A percentile compares a stretch with the other conserved stretches of the same genome.
phyloP scores from a whole-genome alignment of 805 yeast genomes.

The Ogataea polymorpha region DNA sequence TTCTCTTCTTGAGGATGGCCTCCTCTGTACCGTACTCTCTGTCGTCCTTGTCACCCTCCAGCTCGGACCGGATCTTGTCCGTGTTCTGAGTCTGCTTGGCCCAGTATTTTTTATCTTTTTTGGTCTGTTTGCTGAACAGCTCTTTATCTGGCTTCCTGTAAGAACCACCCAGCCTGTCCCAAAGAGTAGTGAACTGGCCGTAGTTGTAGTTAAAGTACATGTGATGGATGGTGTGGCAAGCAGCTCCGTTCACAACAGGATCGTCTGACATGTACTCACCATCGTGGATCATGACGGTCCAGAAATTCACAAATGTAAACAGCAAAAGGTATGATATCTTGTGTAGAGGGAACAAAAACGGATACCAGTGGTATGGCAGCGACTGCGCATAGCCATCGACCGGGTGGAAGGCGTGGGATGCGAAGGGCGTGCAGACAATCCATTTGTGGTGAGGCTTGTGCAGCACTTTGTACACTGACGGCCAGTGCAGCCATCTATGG shows the following conservation, averaged over 20 bases:
- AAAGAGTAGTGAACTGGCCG: slow-evolving; percentile 96
- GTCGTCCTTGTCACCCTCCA: slow-evolving; percentile 77
- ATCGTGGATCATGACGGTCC: slow-evolving; percentile 99
- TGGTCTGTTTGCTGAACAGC: slow-evolving; percentile 63
- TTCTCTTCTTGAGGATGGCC: slow-evolving; percentile 26
- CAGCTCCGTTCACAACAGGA: slow-evolving; percentile 94
- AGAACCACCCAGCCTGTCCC: slow-evolving; percentile 96
- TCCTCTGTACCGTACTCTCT: slow-evolving; percentile 68
- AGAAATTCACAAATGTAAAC: slow-evolving; percentile 89
- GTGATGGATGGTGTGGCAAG: slow-evolving; percentile 97
- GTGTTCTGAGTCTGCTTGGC: slow-evolving; percentile 64
- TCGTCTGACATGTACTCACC: slow-evolving; percentile 93
- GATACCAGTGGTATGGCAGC: slow-evolving; percentile 89
- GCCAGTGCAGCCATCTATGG: slow-evolving; percentile 94
- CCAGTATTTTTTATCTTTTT: slow-evolving; percentile 62
- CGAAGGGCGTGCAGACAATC: slow-evolving; percentile 98
- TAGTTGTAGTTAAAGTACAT: slow-evolving; percentile 96
- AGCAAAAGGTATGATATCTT: slow-evolving; percentile 76
- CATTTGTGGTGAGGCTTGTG: slow-evolving; percentile 99
- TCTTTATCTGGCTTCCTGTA: slow-evolving; percentile 91
- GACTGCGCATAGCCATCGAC: slow-evolving; percentile 94
- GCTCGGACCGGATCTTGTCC: slow-evolving; percentile 73
- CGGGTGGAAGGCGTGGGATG: slow-evolving; percentile 98
- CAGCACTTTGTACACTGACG: slow-evolving; percentile 73
- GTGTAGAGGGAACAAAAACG: slow-evolving; percentile 89